Evolutionary conservation across 139 green algal genomes (phyloP).

Genomic region (Micromonas pusilla): DNA sequence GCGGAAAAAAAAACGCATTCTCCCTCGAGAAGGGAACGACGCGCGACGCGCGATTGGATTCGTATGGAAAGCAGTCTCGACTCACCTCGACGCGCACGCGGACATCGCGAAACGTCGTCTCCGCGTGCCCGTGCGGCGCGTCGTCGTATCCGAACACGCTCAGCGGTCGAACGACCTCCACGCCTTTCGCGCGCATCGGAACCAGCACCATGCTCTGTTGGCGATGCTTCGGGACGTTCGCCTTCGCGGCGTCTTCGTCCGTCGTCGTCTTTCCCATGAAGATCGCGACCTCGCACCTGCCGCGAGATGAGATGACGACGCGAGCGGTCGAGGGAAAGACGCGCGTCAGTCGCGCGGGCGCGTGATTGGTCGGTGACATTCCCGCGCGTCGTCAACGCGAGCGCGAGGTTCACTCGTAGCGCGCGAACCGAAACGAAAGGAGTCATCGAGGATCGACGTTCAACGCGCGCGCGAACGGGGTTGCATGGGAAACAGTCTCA

Average conservation of each 20-base stretch:
- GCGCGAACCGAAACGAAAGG: no score
- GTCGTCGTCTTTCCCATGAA: slow-evolving; percentile 76
- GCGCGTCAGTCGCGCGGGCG: no score
- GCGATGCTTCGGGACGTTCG: slow-evolving; percentile 44
- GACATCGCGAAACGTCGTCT: slow-evolving; percentile 76
- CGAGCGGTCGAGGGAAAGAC: no score
- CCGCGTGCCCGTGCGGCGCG: slow-evolving; percentile 90
- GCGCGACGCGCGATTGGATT: no score
- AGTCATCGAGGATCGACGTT: not conserved
- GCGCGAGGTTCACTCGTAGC: no score
- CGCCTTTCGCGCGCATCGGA: slow-evolving; percentile 66
- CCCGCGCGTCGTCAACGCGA: no score
- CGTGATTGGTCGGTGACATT: no score
- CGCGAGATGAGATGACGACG: no score
- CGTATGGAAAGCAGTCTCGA: no score
- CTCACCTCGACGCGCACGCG: slow-evolving; percentile 49
- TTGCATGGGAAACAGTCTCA: no score
- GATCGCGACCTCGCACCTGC: slow-evolving; percentile 64
- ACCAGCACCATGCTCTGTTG: slow-evolving; percentile 95
- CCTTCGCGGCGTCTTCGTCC: not conserved
- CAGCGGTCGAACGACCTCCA: slow-evolving; percentile 53
- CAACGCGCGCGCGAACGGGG: not conserved
- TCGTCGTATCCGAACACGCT: slow-evolving; percentile 85
- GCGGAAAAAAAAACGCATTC: no score
- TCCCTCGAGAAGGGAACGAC: no score